These are phyloP conservation scores for Apiospora rasikravindrae DNA, from an alignment of 2,329 filamentous ascomycete genomes.

Conservation along the genomic window DNA sequence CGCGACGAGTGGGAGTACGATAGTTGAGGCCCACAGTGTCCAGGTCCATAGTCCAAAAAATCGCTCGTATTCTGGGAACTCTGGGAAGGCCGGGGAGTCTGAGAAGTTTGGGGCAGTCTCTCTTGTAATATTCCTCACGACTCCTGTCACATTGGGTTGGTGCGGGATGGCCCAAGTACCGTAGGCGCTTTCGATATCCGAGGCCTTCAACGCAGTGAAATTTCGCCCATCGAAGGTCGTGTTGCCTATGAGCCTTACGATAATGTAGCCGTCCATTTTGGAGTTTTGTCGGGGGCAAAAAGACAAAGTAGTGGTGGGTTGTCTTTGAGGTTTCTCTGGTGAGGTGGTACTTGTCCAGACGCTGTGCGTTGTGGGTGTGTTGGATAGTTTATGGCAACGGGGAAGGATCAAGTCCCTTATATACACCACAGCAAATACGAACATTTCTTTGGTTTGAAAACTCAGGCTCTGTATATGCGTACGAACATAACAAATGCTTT, in stretches of 20 bases:
- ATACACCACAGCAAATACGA: not conserved
- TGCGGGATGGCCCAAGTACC: too few species aligned
- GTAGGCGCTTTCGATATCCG: not conserved
- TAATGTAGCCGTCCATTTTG: not conserved
- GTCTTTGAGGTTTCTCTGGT: not conserved
- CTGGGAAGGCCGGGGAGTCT: not conserved
- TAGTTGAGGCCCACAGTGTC: not conserved
- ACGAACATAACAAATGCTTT: not conserved
- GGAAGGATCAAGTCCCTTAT: not conserved
- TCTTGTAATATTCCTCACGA: not conserved
- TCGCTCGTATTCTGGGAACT: too few species aligned
- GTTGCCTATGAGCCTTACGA: not conserved
- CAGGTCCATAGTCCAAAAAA: not conserved
- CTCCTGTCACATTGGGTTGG: not conserved
- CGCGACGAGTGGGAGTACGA: not conserved
- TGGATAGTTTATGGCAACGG: not conserved
- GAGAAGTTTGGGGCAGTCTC: not conserved
- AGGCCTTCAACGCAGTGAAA: not conserved
- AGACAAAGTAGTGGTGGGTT: not conserved
- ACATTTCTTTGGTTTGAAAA: not conserved
- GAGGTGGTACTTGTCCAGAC: not conserved
- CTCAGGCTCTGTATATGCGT: not conserved
- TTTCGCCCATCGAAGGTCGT: not conserved
- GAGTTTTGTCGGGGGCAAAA: not conserved
- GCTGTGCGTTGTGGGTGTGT: not conserved